A percentile compares a stretch with the other conserved stretches of the same genome.
Evolutionary conservation across 192 early-diverging fungal species (phyloP).

Genomic region (Podila horticola): DNA sequence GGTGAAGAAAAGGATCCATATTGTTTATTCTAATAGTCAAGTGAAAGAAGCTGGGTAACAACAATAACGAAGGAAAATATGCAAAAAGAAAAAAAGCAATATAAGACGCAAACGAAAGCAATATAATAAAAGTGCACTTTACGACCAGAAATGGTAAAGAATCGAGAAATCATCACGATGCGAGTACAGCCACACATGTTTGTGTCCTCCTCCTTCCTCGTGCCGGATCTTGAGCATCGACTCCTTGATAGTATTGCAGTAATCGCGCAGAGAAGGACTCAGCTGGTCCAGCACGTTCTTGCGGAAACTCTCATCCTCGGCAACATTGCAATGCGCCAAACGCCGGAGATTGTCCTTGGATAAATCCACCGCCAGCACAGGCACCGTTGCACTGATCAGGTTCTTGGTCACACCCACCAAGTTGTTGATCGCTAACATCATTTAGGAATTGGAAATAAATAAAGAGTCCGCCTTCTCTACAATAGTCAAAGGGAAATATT

Average conservation of each 20-base stretch:
- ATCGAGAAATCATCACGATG: slow-evolving; percentile 71
- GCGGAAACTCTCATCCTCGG: slow-evolving; percentile 71
- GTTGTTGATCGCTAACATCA: slow-evolving; percentile 60
- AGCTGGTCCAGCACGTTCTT: slow-evolving; percentile 52
- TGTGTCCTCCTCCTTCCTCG: slow-evolving; percentile 50
- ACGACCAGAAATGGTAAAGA: slow-evolving; percentile 64
- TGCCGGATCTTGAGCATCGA: slow-evolving; percentile 61
- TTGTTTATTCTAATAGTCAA: too few species aligned
- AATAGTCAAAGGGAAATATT: slow-evolving; percentile 35
- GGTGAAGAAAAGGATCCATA: too few species aligned
- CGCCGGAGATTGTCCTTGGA: slow-evolving; percentile 65
- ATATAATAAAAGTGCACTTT: not conserved
- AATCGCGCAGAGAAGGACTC: slow-evolving; percentile 61
- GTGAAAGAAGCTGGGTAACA: not conserved
- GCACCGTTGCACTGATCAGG: slow-evolving; percentile 56
- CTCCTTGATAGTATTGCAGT: slow-evolving; percentile 47
- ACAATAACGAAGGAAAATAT: not conserved
- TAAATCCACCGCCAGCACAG: slow-evolving; percentile 73
- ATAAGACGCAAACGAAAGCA: not conserved
- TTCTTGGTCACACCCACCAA: slow-evolving; percentile 66
- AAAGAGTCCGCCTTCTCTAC: slow-evolving; percentile 43
- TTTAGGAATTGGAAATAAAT: not conserved
- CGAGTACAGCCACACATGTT: slow-evolving; percentile 79
- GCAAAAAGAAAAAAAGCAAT: not conserved
- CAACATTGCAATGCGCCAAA: slow-evolving; percentile 66